A percentile compares a stretch with the other conserved stretches of the same genome.
Conservation (phyloP, 345 rosid species). For the Garcia nutans region DNA sequence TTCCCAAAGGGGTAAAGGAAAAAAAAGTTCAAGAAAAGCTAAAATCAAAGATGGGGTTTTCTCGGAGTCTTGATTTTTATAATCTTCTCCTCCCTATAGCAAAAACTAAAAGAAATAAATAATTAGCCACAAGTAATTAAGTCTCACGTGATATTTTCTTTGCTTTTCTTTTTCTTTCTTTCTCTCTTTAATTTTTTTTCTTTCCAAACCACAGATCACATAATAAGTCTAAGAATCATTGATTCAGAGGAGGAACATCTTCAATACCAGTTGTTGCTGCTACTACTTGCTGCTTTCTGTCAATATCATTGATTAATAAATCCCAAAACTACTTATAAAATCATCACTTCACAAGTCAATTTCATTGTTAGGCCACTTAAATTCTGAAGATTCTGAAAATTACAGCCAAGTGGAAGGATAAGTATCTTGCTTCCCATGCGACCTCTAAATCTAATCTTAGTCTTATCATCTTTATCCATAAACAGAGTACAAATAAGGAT, state of each 20-base stretch:
- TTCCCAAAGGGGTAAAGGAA: too few species aligned
- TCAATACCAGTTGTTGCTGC: neutral
- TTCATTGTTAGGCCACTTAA: constrained; percentile 47
- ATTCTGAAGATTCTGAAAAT: constrained; percentile 46
- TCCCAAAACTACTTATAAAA: constrained; percentile 61
- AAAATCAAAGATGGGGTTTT: constrained; percentile 12
- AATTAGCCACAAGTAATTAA: neutral
- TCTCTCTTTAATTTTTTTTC: too few species aligned
- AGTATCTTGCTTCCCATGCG: too few species aligned
- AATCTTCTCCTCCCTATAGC: neutral
- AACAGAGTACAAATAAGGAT: too few species aligned
- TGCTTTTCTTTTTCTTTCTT: neutral
- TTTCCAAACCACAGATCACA: constrained; percentile 22
- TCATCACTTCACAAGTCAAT: constrained; percentile 56
- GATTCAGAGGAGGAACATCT: constrained; percentile 19
- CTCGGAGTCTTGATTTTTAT: constrained; percentile 17
- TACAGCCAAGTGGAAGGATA: too few species aligned
- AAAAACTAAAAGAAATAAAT: neutral
- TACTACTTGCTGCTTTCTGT: constrained; percentile 16
- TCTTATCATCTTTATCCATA: too few species aligned
- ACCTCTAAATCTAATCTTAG: too few species aligned
- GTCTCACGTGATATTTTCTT: neutral
- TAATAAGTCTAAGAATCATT: constrained; percentile 38
- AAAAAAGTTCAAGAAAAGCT: neutral
- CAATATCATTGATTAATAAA: constrained; percentile 34